Conservation (phyloP, 75 land plant species). For the Sequoia sempervirens region DNA sequence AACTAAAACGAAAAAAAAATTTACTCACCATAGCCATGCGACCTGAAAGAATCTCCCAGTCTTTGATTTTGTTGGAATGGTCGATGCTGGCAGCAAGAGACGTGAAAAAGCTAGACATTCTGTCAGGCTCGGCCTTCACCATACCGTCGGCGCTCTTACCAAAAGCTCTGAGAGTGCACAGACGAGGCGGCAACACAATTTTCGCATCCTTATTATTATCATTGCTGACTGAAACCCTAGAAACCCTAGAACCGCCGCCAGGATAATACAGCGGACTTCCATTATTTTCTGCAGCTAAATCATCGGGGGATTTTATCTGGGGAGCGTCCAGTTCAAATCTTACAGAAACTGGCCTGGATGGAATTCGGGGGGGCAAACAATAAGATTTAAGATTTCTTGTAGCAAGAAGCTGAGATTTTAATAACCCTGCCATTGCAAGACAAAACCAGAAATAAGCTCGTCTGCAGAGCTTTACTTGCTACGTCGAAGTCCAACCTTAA, state of each 20-base stretch:
- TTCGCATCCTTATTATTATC: slow-evolving; percentile 15
- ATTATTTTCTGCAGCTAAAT: not conserved
- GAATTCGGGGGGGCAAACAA: not conserved
- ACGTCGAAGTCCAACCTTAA: not conserved
- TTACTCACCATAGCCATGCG: slow-evolving; percentile 72
- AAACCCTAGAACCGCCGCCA: not conserved
- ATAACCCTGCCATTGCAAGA: not conserved
- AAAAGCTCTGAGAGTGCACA: slow-evolving; percentile 68
- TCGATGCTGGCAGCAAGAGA: slow-evolving; percentile 71
- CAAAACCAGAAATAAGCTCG: not conserved
- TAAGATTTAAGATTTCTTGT: not conserved
- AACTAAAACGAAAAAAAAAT: not conserved
- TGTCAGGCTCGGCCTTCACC: slow-evolving; percentile 18
- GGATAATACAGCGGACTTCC: not conserved
- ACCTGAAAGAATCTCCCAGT: slow-evolving; percentile 74
- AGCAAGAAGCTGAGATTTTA: not conserved
- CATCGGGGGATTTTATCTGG: not conserved
- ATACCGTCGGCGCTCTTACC: slow-evolving; percentile 41
- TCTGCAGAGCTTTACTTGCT: not conserved
- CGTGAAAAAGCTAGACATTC: slow-evolving; percentile 50
- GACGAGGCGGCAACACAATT: slow-evolving; percentile 60
- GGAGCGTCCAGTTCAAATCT: not conserved
- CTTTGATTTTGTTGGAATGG: slow-evolving; percentile 49
- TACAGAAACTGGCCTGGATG: not conserved
- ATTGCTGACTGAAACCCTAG: not conserved